Percentiles rank a stretch among this genome's conserved stretches.
Evolutionary conservation across 176 grass and related monocot genomes (phyloP).

Genomic region (Puya raimondii): DNA sequence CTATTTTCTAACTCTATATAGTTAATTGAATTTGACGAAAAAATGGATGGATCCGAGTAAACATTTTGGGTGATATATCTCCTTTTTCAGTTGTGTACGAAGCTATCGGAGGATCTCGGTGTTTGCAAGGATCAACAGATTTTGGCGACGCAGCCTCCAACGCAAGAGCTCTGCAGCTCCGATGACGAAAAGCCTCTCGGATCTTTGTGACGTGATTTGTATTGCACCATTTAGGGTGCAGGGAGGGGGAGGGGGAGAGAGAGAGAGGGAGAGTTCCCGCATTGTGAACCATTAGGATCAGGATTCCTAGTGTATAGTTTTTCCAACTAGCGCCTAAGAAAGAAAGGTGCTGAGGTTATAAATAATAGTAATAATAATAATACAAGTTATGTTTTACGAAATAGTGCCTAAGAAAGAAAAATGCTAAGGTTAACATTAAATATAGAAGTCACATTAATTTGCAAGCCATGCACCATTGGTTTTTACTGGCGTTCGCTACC

Average conservation of each 20-base stretch:
- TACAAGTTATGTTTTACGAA: neutral
- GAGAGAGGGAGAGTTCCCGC: neutral
- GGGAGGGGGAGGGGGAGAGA: neutral
- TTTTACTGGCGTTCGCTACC: too few species aligned
- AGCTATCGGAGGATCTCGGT: conserved; percentile 45
- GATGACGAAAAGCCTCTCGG: conserved; percentile 23
- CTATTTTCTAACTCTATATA: neutral
- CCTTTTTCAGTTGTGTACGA: conserved; percentile 49
- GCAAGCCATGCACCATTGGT: too few species aligned
- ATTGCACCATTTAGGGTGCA: neutral
- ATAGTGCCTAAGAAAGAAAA: neutral
- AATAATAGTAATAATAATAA: conserved; percentile 6
- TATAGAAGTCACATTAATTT: neutral
- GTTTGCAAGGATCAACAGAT: conserved; percentile 37
- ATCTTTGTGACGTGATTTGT: conserved; percentile 25
- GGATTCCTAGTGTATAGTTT: neutral
- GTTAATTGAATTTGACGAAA: neutral
- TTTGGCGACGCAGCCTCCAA: neutral
- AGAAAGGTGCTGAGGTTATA: neutral
- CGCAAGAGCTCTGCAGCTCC: conserved; percentile 19
- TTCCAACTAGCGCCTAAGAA: neutral
- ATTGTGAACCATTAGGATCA: conserved; percentile 3
- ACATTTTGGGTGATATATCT: neutral
- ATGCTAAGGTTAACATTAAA: conserved; percentile 10
- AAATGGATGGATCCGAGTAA: neutral